These are phyloP conservation scores for Helotiales sp. DNA, from an alignment of 2,329 filamentous ascomycete genomes.

Conservation along the genomic window DNA sequence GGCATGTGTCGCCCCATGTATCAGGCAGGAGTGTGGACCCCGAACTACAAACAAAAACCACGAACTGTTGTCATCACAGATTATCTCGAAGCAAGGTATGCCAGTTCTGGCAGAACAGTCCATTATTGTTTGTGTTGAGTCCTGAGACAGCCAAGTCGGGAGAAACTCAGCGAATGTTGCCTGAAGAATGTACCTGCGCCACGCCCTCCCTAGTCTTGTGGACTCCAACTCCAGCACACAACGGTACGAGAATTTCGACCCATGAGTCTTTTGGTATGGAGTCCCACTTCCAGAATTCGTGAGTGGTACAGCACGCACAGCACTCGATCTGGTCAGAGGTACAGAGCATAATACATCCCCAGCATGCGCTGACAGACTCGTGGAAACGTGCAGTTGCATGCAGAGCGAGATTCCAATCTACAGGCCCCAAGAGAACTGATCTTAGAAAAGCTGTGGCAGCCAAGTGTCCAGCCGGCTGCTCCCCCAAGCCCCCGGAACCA, in stretches of 20 bases:
- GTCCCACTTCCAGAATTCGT: not conserved
- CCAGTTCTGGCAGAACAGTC: not conserved
- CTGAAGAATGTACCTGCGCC: not conserved
- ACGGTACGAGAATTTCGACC: not conserved
- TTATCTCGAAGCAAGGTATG: not conserved
- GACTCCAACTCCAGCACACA: not conserved
- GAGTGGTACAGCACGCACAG: not conserved
- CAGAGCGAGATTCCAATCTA: not conserved
- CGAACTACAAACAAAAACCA: not conserved
- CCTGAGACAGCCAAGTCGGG: not conserved
- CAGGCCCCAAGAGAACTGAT: not conserved
- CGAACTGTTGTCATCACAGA: not conserved
- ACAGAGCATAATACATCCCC: not conserved
- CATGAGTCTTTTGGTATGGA: not conserved
- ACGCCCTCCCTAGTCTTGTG: not conserved
- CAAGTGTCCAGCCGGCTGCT: not conserved
- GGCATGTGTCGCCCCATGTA: not conserved
- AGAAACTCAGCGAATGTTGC: not conserved
- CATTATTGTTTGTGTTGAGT: not conserved
- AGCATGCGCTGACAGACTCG: conserved; percentile 13
- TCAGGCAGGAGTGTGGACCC: not conserved
- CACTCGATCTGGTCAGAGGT: not conserved
- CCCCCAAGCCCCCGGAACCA: not conserved
- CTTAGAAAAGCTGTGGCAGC: not conserved
- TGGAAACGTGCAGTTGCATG: conserved; percentile 22